phyloP scores from a whole-genome alignment of 2,329 filamentous ascomycete genomes.

The Alternaria incomplexa region DNA sequence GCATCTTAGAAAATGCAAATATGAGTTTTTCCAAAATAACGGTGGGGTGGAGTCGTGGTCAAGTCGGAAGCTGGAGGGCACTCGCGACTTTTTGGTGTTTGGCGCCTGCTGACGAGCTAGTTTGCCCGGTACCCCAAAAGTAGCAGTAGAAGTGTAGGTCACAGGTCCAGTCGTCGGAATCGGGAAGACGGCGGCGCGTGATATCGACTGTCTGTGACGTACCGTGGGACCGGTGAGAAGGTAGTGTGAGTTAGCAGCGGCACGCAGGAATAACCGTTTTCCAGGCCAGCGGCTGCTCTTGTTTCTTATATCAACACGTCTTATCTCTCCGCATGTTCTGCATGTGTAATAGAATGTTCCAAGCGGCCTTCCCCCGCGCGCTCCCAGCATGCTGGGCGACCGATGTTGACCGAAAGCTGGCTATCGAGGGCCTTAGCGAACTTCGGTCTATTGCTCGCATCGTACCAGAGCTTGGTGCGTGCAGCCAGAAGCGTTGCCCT shows the following conservation, averaged over 20 bases:
- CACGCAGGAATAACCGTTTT: neutral
- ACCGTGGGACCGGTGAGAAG: conserved; percentile 4
- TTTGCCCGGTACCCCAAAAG: conserved; percentile 10
- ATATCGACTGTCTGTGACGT: conserved; percentile 7
- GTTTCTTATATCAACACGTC: conserved; percentile 16
- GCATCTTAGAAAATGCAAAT: conserved; percentile 20
- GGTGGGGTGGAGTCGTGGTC: neutral
- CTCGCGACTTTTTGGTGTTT: conserved; percentile 20
- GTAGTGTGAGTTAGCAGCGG: neutral
- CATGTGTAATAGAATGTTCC: conserved; percentile 28
- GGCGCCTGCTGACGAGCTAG: conserved; percentile 18
- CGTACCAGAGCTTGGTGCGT: conserved; percentile 12
- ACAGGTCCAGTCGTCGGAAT: conserved; percentile 11
- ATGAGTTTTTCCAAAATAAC: neutral
- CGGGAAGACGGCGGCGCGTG: neutral
- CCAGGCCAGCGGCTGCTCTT: neutral
- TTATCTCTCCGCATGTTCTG: conserved; percentile 24
- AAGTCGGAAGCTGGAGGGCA: conserved; percentile 7
- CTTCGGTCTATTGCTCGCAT: conserved; percentile 1
- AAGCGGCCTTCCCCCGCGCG: conserved; percentile 15
- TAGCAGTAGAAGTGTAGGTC: conserved; percentile 32
- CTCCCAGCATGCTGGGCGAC: conserved; percentile 15
- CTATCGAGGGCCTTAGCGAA: conserved; percentile 2
- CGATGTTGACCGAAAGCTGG: conserved; percentile 19
- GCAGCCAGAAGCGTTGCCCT: neutral